Evolutionary conservation across 768 basidiomycete species (phyloP), one percentile per base, ranked within the genome.

Genomic region (Boletus coccyginus): DNA sequence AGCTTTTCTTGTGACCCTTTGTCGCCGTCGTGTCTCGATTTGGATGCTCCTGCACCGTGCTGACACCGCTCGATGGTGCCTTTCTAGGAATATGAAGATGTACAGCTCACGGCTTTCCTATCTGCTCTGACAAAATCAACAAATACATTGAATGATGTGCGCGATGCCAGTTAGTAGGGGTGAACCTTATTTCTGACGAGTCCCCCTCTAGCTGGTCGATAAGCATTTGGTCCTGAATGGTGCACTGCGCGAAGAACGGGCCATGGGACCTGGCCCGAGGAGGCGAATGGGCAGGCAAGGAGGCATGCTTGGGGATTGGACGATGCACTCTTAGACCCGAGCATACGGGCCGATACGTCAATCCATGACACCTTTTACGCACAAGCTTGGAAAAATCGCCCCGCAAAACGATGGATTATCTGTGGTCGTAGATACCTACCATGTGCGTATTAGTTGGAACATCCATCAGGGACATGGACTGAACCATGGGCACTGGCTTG

Each of bases 1-100:
- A 50, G 9, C 40, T 57, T 17, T 44, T 17, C 24, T 46, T 31
- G 12, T 16, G 27, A 50, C 17, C 36, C 9, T 4, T 7, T 32
- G 3, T 27, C 29, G 7, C 31, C 17, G 11, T 36, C 21, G 24
- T 53, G 27, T 17, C 47, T 41, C 2, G 12, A 44, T 19, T 41
- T 8, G 38, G 42, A 40, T 41, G 35, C 35, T 42, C 10, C 9
- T 27, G 9, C n/a, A 36, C 10, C n/a, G 14, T 55, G 46, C 45
- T 59, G 46, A 35, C 49, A 33, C 24, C 24, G 9, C 47, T 55
- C 39, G 33, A 50, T 31, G 35, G 36, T 35, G 6, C 42, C 29
- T 45, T 17, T 49, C 35, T 63, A 97, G 94, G 96, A 99, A 82
- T 93, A 95, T 72, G 90, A 89, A 65, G 95, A 99, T 68, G 94